Percentiles rank a stretch among this genome's conserved stretches.
Evolutionary conservation across 352 stramenopile species (phyloP).

Genomic region (Halophytophthora batemanensis): DNA sequence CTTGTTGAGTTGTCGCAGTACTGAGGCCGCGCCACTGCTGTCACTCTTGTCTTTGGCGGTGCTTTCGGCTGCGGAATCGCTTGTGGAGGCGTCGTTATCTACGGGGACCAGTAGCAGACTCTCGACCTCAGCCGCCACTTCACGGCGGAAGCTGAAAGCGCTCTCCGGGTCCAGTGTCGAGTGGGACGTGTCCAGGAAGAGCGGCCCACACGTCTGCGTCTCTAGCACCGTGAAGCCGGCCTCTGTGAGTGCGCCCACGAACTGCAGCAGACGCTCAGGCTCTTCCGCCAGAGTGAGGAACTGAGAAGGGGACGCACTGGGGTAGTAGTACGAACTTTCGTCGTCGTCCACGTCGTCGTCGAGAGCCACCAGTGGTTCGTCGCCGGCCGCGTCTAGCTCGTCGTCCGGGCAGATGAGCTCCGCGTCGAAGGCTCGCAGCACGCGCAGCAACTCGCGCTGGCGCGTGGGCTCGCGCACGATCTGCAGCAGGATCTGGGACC

Average conservation of each 20-base stretch:
- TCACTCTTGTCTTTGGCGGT: constrained; percentile 6
- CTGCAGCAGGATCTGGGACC: constrained; percentile 56
- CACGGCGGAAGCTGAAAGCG: constrained; percentile 45
- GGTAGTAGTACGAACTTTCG: constrained; percentile 16
- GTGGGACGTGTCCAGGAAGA: constrained; percentile 65
- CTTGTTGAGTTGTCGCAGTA: constrained; percentile 40
- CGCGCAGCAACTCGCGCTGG: constrained; percentile 26
- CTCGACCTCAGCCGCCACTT: constrained; percentile 52
- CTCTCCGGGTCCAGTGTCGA: constrained; percentile 61
- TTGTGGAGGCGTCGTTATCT: constrained; percentile 27
- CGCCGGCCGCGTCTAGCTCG: constrained; percentile 23
- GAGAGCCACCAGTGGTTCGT: constrained; percentile 23
- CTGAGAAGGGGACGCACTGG: constrained; percentile 15
- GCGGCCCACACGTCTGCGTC: constrained; percentile 49
- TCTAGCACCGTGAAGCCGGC: constrained; percentile 44
- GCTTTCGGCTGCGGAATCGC: constrained; percentile 4
- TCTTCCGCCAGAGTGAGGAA: constrained; percentile 63
- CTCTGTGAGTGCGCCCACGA: constrained; percentile 33
- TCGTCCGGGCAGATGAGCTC: constrained; percentile 26
- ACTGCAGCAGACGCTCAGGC: constrained; percentile 36
- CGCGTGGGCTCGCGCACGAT: constrained; percentile 22
- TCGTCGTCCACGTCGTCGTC: constrained; percentile 35
- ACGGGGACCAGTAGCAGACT: constrained; percentile 30
- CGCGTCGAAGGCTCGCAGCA: constrained; percentile 32
- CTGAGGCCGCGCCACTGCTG: constrained; percentile 22